Conservation (phyloP, 148 eudicot species). For the Rhododendron henanense region DNA sequence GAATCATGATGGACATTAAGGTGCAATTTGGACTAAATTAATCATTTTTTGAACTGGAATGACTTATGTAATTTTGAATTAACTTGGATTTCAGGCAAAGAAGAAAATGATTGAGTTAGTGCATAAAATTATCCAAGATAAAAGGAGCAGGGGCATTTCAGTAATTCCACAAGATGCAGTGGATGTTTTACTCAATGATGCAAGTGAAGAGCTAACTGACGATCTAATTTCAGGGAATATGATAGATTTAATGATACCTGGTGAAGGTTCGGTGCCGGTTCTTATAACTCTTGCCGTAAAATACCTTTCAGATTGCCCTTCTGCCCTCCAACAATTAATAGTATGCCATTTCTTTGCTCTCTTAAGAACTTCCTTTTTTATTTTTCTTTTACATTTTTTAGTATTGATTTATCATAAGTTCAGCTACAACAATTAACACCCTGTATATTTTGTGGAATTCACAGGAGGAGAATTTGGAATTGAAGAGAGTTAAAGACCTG, state of each 20-base stretch:
- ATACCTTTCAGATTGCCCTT: constrained; percentile 75
- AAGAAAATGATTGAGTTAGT: constrained; percentile 74
- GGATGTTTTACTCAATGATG: constrained; percentile 65
- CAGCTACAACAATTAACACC: not conserved
- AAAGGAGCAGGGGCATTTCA: constrained; percentile 26
- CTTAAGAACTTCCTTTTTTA: not conserved
- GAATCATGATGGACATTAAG: not conserved
- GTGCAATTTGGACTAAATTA: not conserved
- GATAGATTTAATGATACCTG: constrained; percentile 96
- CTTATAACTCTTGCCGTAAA: constrained; percentile 81
- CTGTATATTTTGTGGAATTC: not conserved
- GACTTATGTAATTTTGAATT: not conserved
- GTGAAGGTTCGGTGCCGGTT: constrained; percentile 89
- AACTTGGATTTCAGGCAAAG: constrained; percentile 49
- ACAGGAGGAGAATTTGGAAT: constrained; percentile 79
- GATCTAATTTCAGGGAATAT: constrained; percentile 79
- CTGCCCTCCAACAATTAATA: constrained; percentile 60
- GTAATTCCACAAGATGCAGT: constrained; percentile 55
- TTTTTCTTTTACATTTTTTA: not conserved
- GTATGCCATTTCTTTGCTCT: constrained; percentile 24
- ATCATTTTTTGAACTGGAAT: not conserved
- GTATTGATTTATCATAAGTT: not conserved
- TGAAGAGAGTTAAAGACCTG: constrained; percentile 54
- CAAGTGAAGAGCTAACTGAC: constrained; percentile 65
- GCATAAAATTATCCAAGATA: constrained; percentile 47